A percentile compares a stretch with the other conserved stretches of the same genome.
Conservation (phyloP, 441 rosid species). For the Breynia disticha region DNA sequence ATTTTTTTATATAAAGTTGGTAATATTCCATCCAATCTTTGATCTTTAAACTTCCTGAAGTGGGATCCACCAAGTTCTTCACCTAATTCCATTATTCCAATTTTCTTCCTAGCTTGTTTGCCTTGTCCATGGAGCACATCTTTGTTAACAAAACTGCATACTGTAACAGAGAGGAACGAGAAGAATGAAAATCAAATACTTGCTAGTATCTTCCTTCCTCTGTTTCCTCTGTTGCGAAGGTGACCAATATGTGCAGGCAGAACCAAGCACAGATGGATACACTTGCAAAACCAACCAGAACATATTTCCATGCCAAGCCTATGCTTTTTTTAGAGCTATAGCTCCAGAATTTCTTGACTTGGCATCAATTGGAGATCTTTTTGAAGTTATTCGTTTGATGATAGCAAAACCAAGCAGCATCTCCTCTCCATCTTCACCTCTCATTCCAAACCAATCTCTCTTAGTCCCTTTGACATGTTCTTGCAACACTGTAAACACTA, state of each 20-base stretch:
- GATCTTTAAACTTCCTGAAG: too few relatives aligned
- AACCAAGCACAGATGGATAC: slow-evolving; percentile 38
- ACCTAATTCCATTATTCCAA: too few relatives aligned
- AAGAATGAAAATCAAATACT: too few relatives aligned
- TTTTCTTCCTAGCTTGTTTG: too few relatives aligned
- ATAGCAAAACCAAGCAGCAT: slow-evolving; percentile 57
- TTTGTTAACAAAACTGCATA: too few relatives aligned
- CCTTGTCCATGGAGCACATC: too few relatives aligned
- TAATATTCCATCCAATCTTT: too few relatives aligned
- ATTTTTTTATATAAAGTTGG: too few relatives aligned
- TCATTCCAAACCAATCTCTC: slow-evolving; percentile 34
- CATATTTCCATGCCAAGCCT: slow-evolving; percentile 41
- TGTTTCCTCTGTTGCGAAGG: slow-evolving; percentile 8
- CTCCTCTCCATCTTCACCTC: slow-evolving; percentile 37
- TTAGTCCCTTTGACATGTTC: slow-evolving; percentile 50
- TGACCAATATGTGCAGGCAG: slow-evolving; percentile 14
- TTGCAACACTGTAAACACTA: slow-evolving; percentile 27
- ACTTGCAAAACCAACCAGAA: slow-evolving; percentile 30
- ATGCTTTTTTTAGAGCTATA: slow-evolving; percentile 38
- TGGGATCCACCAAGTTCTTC: too few relatives aligned
- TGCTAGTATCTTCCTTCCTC: slow-evolving; percentile 8
- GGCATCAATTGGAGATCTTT: slow-evolving; percentile 54
- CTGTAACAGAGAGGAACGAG: too few relatives aligned
- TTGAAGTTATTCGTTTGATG: slow-evolving; percentile 45
- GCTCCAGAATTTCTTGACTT: slow-evolving; percentile 39